phyloP scores from a whole-genome alignment of 441 rosid species.

The Biscutella auriculata region DNA sequence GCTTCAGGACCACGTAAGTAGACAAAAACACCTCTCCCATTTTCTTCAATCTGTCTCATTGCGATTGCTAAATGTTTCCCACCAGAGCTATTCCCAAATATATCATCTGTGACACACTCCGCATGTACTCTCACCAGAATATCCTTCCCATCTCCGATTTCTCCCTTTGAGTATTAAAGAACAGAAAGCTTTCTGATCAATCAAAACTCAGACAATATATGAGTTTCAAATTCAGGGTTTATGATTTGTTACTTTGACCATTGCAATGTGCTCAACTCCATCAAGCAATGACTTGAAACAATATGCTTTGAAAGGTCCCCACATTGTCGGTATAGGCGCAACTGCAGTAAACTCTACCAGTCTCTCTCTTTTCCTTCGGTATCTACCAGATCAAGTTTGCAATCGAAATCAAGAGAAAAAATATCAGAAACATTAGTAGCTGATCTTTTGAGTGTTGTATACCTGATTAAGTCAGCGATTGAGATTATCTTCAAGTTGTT shows the following conservation, averaged over 20 bases:
- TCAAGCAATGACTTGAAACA: constrained; percentile 50
- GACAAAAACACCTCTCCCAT: constrained; percentile 44
- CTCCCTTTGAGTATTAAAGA: no score
- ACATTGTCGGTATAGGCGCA: constrained; percentile 53
- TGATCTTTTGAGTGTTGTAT: constrained; percentile 4
- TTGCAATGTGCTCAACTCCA: constrained; percentile 68
- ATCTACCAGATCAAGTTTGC: constrained; percentile 21
- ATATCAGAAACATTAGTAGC: background rate
- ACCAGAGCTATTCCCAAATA: constrained; percentile 49
- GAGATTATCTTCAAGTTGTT: constrained; percentile 50
- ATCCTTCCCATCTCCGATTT: constrained; percentile 41
- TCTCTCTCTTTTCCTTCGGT: constrained; percentile 54
- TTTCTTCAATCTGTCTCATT: constrained; percentile 46
- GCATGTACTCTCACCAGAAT: constrained; percentile 60
- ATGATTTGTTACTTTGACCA: constrained; percentile 52
- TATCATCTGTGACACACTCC: constrained; percentile 56
- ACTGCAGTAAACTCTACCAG: constrained; percentile 41
- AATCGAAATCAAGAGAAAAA: background rate
- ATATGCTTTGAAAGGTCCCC: constrained; percentile 54
- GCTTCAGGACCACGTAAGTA: constrained; percentile 64
- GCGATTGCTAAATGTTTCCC: constrained; percentile 50
- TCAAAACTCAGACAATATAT: no score
- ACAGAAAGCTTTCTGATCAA: no score
- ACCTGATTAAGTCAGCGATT: constrained; percentile 51
- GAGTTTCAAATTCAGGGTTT: background rate